phyloP scores from a whole-genome alignment of 768 basidiomycete species.

The Lentinula aciculospora region DNA sequence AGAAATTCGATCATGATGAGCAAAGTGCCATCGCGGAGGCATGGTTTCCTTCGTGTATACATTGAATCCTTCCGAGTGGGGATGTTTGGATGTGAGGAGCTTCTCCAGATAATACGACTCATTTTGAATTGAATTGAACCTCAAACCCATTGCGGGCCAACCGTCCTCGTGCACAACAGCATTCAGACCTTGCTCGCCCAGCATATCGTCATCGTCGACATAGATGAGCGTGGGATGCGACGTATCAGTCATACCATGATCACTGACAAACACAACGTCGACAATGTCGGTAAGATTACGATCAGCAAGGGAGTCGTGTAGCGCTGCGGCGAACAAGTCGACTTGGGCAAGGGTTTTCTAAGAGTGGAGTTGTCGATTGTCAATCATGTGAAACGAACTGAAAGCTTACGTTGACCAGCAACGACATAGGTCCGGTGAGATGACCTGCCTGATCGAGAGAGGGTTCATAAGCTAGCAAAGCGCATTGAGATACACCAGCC shows the following conservation, averaged over 20 bases:
- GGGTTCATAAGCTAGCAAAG: conserved; percentile 65
- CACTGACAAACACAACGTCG: conserved; percentile 85
- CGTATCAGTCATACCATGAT: conserved; percentile 93
- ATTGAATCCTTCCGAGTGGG: conserved; percentile 61
- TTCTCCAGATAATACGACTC: conserved; percentile 46
- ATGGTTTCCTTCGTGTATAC: conserved; percentile 80
- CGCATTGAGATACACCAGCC: background rate
- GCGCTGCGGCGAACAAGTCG: conserved; percentile 67
- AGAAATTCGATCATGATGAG: conserved; percentile 70
- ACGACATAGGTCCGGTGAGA: conserved; percentile 60
- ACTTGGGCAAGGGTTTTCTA: conserved; percentile 62
- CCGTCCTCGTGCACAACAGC: conserved; percentile 75
- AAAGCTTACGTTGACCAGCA: conserved; percentile 58
- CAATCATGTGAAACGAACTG: background rate
- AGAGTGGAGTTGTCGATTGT: background rate
- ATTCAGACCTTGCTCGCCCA: conserved; percentile 56
- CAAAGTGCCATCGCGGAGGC: conserved; percentile 78
- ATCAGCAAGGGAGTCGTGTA: conserved; percentile 55
- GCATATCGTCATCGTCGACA: conserved; percentile 82
- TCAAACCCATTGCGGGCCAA: conserved; percentile 86
- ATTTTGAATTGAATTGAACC: conserved; percentile 62
- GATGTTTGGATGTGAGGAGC: conserved; percentile 39
- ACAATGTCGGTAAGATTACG: conserved; percentile 81
- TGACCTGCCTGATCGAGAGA: conserved; percentile 87
- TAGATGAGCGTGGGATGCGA: conserved; percentile 68